A percentile compares a stretch with the other conserved stretches of the same genome.
These are phyloP conservation scores for Yamadazyma friedrichii DNA, from an alignment of 1,139 yeast species.

Conservation along the genomic window DNA sequence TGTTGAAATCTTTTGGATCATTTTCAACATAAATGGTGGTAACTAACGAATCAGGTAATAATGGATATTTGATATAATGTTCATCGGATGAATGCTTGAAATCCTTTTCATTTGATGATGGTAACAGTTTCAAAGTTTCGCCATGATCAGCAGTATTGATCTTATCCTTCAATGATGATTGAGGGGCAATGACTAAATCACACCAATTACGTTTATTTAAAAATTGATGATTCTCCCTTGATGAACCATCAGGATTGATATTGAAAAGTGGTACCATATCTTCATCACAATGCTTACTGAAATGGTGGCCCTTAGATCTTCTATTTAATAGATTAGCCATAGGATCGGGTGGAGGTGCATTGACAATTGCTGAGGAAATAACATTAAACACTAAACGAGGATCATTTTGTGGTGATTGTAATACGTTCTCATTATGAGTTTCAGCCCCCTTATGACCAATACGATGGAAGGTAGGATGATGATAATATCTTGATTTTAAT, in stretches of 20 bases:
- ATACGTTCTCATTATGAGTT: constrained; percentile 36
- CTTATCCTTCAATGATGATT: constrained; percentile 1
- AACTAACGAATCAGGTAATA: constrained; percentile 57
- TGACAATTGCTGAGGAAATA: constrained; percentile 84
- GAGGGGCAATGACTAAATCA: constrained; percentile 36
- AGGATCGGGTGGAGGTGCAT: constrained; percentile 88
- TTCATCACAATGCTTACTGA: constrained; percentile 65
- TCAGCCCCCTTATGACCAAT: constrained; percentile 24
- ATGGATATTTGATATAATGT: constrained; percentile 45
- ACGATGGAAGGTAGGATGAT: constrained; percentile 37
- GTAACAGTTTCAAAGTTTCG: constrained; percentile 17
- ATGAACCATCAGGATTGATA: constrained; percentile 57
- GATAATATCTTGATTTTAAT: constrained; percentile 59
- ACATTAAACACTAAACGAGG: constrained; percentile 79
- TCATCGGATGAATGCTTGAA: constrained; percentile 14
- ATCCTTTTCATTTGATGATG: constrained; percentile 25
- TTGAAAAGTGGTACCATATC: constrained; percentile 74
- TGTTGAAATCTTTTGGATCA: constrained; percentile 48
- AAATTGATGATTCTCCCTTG: constrained; percentile 57
- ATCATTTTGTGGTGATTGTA: constrained; percentile 62
- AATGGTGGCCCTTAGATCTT: constrained; percentile 69
- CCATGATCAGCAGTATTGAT: constrained; percentile 6
- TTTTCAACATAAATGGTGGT: constrained; percentile 74
- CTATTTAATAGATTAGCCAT: constrained; percentile 70
- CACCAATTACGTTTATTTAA: constrained; percentile 81